Evolutionary conservation across 345 rosid genomes (phyloP).

Genomic region (Clausena lansium): DNA sequence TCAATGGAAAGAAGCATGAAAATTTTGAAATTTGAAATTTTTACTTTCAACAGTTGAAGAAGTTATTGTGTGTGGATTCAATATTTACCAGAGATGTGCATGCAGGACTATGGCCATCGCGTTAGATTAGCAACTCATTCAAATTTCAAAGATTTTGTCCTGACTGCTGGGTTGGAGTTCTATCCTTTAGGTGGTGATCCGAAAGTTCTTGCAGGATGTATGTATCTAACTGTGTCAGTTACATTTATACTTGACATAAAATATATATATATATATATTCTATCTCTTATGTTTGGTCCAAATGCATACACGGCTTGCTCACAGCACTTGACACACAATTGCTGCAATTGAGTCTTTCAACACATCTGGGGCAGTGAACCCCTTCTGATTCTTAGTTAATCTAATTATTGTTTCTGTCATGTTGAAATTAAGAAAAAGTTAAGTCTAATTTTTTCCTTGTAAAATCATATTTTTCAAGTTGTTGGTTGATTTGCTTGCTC

Average conservation of each 20-base stretch:
- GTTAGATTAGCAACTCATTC: constrained; percentile 99
- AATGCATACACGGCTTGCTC: background rate
- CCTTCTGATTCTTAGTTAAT: background rate
- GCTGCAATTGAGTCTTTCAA: background rate
- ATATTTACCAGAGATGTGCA: constrained; percentile 11
- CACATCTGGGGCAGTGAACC: background rate
- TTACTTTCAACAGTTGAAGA: background rate
- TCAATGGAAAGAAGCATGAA: background rate
- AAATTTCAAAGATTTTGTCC: constrained; percentile 95
- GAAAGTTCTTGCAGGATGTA: constrained; percentile 94
- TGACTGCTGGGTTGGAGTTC: constrained; percentile 97
- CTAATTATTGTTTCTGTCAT: background rate
- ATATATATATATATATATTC: background rate
- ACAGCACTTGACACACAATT: background rate
- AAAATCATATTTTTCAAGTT: background rate
- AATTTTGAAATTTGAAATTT: background rate
- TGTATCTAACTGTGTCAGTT: constrained; percentile 37
- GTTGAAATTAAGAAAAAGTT: background rate
- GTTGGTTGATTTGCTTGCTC: constrained; percentile 6
- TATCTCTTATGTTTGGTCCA: background rate
- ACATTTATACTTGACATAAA: background rate
- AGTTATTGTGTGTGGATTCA: background rate
- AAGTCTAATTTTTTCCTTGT: background rate
- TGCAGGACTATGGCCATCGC: constrained; percentile 99
- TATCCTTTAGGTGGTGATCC: constrained; percentile 98